A percentile compares a stretch with the other conserved stretches of the same genome.
Evolutionary conservation across 139 green algal genomes (phyloP).

Genomic region (Closterium sp.): DNA sequence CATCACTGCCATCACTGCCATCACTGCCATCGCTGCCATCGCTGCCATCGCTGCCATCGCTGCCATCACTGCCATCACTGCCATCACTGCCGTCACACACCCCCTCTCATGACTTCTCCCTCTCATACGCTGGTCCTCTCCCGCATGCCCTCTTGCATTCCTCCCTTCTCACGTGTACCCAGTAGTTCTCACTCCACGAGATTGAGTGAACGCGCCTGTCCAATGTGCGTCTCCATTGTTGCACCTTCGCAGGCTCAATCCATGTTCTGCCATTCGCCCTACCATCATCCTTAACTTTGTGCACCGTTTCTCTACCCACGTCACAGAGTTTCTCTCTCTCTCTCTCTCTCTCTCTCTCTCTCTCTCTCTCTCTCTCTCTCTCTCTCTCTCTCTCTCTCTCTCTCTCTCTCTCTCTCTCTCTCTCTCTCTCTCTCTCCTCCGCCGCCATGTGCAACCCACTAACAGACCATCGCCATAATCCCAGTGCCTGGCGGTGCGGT

Average conservation of each 20-base stretch:
- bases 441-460: not conserved
- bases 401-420: not conserved
- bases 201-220: no score
- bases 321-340: no score
- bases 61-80: not conserved
- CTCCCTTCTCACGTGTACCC: not conserved
- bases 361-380: constrained; percentile 1
- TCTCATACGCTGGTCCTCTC: not conserved
- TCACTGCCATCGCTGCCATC: not conserved
- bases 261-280: no score
- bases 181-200: no score
- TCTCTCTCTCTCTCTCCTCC: not conserved
- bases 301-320: no score
- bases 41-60: not conserved
- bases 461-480: constrained; percentile 31
- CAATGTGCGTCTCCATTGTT: no score
- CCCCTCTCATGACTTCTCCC: no score
- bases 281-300: no score
- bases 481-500: constrained; percentile 29
- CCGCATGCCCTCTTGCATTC: not conserved
- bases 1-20: not conserved
- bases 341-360: no score
- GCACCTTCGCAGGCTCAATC: no score
- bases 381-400: not conserved
- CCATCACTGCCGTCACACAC: no score